These are phyloP conservation scores for Epichloe festucae DNA, from an alignment of 2,329 filamentous ascomycete species.

Conservation along the genomic window DNA sequence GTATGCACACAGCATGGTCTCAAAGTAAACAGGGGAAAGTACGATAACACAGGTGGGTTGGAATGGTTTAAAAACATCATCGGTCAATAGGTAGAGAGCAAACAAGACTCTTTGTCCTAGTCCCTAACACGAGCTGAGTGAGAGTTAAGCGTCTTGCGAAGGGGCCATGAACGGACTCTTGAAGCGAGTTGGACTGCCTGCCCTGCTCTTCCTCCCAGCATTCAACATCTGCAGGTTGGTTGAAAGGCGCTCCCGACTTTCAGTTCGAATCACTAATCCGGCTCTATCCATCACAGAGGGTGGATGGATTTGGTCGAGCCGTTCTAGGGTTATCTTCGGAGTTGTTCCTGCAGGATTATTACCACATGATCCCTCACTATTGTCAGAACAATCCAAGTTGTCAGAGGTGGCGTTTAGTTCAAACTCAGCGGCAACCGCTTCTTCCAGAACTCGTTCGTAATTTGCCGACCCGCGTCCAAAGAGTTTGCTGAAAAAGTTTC, in stretches of 20 bases:
- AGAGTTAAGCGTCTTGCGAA: conserved; percentile 27
- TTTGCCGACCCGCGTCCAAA: conserved; percentile 44
- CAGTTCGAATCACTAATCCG: conserved; percentile 68
- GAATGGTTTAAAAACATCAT: background rate
- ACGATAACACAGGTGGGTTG: background rate
- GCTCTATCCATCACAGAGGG: conserved; percentile 46
- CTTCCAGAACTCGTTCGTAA: conserved; percentile 80
- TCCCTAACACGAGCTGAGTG: background rate
- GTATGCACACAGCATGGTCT: background rate
- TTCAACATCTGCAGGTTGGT: conserved; percentile 41
- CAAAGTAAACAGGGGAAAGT: background rate
- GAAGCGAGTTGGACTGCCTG: conserved; percentile 42
- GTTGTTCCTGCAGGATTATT: conserved; percentile 57
- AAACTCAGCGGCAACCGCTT: conserved; percentile 61
- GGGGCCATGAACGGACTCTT: conserved; percentile 45
- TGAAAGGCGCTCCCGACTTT: conserved; percentile 69
- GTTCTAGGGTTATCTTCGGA: conserved; percentile 43
- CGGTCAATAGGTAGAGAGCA: background rate
- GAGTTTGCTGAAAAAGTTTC: conserved; percentile 48
- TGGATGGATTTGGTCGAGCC: conserved; percentile 33
- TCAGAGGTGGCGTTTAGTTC: conserved; percentile 60
- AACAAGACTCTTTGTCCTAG: background rate
- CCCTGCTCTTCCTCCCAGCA: conserved; percentile 43
- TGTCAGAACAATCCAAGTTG: conserved; percentile 51
- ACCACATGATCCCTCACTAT: conserved; percentile 40